Evolutionary conservation across 352 stramenopile genomes (phyloP).

Genomic region (Globisporangium ultimum): DNA sequence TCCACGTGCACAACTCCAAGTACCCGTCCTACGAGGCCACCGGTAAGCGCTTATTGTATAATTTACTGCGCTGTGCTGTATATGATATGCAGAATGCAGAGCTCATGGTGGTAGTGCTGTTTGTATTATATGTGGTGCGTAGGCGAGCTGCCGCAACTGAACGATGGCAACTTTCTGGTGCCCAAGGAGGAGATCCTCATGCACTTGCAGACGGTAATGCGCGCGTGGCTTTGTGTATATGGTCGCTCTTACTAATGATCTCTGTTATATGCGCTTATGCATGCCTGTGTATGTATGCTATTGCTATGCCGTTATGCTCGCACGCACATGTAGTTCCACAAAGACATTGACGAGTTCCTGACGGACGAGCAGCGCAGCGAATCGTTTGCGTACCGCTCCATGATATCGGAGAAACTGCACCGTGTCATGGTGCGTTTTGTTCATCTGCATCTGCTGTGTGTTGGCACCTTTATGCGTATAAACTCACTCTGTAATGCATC

Average conservation of each 20-base stretch:
- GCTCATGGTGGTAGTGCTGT: background rate
- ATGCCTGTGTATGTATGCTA: background rate
- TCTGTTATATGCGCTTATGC: background rate
- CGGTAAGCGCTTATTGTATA: constrained; percentile 19
- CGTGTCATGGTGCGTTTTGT: constrained; percentile 50
- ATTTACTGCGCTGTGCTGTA: background rate
- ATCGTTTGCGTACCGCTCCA: constrained; percentile 77
- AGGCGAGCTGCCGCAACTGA: constrained; percentile 80
- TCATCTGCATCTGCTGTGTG: background rate
- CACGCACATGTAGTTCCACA: constrained; percentile 51
- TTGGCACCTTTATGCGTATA: background rate
- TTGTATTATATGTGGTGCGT: background rate
- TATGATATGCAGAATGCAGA: background rate
- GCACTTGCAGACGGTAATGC: constrained; percentile 73
- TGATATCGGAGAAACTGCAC: constrained; percentile 82
- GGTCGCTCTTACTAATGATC: background rate
- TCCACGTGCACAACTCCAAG: constrained; percentile 86
- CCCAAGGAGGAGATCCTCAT: constrained; percentile 83
- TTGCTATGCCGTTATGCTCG: background rate
- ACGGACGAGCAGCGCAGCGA: constrained; percentile 72
- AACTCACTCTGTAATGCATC: background rate
- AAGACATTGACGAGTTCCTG: constrained; percentile 72
- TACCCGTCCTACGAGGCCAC: constrained; percentile 82
- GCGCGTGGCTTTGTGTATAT: background rate
- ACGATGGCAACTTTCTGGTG: constrained; percentile 84